Conservation (phyloP, 164 flowering plant species). For the Kalanchoe fedtschenkoi region DNA sequence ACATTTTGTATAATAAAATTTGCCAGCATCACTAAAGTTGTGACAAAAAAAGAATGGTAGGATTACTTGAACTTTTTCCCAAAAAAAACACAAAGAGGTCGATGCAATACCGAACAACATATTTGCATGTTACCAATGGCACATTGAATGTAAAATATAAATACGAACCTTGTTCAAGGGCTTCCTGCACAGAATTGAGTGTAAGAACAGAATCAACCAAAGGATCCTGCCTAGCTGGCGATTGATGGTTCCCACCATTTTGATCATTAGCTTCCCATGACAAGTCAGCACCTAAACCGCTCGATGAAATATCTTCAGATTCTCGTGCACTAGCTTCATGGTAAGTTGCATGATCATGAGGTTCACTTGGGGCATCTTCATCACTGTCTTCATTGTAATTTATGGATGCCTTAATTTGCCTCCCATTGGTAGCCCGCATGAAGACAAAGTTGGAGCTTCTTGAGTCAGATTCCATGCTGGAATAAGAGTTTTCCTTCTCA, state of each 20-base stretch:
- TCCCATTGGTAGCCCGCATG: conserved; percentile 37
- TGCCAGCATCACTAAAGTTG: background rate
- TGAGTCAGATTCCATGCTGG: conserved; percentile 74
- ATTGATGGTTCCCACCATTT: conserved; percentile 18
- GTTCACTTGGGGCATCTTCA: conserved; percentile 29
- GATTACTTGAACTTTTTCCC: background rate
- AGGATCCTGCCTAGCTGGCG: conserved; percentile 34
- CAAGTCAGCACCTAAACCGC: conserved; percentile 24
- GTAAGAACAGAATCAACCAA: conserved; percentile 34
- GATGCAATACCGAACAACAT: background rate
- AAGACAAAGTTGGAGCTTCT: conserved; percentile 53
- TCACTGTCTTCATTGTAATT: conserved; percentile 37
- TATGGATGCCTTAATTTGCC: conserved; percentile 21
- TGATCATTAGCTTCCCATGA: conserved; percentile 31
- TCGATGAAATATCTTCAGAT: conserved; percentile 29
- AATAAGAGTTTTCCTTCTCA: conserved; percentile 57
- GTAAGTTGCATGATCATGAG: conserved; percentile 27
- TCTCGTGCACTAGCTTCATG: conserved; percentile 32
- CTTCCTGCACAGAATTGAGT: conserved; percentile 56
- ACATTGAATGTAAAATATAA: background rate
- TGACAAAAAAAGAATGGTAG: background rate
- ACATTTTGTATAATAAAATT: background rate
- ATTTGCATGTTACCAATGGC: background rate
- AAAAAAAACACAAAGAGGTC: background rate
- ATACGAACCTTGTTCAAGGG: conserved; percentile 48